Conservation (phyloP, 2,329 filamentous ascomycete species). For the Aspergillus tamarii region DNA sequence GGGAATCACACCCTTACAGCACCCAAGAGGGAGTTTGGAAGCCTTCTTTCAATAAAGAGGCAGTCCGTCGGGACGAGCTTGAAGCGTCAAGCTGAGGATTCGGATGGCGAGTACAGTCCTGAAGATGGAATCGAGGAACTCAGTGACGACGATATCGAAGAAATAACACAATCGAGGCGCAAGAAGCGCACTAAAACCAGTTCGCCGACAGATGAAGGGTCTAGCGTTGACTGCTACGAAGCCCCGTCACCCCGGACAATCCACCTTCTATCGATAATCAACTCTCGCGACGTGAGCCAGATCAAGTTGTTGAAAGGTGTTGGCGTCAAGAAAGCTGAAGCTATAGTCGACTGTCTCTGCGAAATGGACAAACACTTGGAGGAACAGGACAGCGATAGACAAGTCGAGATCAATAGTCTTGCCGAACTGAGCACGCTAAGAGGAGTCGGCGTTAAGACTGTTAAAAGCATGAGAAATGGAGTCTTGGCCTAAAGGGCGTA, state of each 20-base stretch:
- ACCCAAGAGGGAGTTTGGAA: constrained; percentile 31
- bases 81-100: constrained; percentile 34
- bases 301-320: constrained; percentile 53
- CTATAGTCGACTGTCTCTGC: constrained; percentile 51
- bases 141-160: constrained; percentile 35
- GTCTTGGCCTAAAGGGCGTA: constrained; percentile 36
- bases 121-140: constrained; percentile 27
- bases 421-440: constrained; percentile 46
- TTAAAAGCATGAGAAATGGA: constrained; percentile 52
- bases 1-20: constrained; percentile 21
- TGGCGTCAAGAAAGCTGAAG: constrained; percentile 52
- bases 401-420: constrained; percentile 42
- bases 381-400: constrained; percentile 24
- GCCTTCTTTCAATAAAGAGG: constrained; percentile 38
- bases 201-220: constrained; percentile 20
- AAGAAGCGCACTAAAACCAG: constrained; percentile 35
- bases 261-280: constrained; percentile 50
- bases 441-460: constrained; percentile 49
- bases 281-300: constrained; percentile 48
- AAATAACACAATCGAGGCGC: constrained; percentile 25
- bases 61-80: constrained; percentile 28
- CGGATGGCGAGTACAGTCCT: constrained; percentile 36
- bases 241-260: constrained; percentile 45
- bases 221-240: constrained; percentile 23
- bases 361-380: constrained; percentile 41